Evolutionary conservation across 441 rosid genomes (phyloP).

Genomic region (Eugenia klotzschiana): DNA sequence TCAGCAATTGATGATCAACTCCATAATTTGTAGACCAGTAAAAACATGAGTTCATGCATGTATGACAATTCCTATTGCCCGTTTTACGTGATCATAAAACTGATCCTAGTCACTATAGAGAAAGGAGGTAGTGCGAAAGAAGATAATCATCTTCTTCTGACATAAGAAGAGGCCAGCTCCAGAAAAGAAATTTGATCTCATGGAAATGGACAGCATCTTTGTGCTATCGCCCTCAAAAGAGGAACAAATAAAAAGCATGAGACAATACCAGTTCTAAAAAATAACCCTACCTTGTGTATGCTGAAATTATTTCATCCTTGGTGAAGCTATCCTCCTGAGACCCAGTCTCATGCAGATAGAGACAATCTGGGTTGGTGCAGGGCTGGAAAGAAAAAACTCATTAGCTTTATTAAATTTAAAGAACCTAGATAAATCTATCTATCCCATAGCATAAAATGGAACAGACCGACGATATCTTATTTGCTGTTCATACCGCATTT

Average conservation of each 20-base stretch:
- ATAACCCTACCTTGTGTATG: constrained; percentile 42
- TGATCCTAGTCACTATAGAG: not conserved
- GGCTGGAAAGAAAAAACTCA: constrained; percentile 33
- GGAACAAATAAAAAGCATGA: not conserved
- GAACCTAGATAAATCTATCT: not conserved
- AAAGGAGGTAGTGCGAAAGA: not conserved
- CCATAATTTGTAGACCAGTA: not conserved
- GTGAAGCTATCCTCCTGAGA: constrained; percentile 85
- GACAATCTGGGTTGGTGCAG: constrained; percentile 78
- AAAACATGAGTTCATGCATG: not conserved
- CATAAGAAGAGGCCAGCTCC: not conserved
- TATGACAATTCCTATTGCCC: not conserved
- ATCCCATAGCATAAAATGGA: not conserved
- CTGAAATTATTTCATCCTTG: constrained; percentile 75
- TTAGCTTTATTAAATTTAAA: not conserved
- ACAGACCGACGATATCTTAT: not conserved
- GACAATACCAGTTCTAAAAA: not conserved
- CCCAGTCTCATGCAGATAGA: constrained; percentile 83
- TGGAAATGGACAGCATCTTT: not conserved
- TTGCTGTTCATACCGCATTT: constrained; percentile 24
- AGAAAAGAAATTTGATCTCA: not conserved
- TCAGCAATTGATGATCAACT: not conserved
- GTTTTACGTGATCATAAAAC: not conserved
- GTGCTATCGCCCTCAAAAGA: not conserved
- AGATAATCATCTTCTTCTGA: not conserved